Percentiles rank a stretch among this genome's conserved stretches.
Conservation (phyloP, 805 yeast genomes). For the Hyphopichia homilentoma region DNA sequence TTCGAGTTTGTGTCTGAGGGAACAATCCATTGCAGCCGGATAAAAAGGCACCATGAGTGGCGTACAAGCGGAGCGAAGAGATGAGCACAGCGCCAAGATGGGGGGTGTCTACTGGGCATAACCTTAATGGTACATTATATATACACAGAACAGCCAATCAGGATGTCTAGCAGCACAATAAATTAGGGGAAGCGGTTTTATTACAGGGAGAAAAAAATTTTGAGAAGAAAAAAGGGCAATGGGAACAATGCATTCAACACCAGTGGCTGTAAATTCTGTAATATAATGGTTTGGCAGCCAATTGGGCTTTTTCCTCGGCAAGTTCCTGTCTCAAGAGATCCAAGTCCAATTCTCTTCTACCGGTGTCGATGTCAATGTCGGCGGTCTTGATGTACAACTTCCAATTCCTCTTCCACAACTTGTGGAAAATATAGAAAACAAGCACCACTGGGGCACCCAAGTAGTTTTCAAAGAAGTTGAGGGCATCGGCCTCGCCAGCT, state of each 20-base stretch:
- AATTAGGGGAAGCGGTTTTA: too few species aligned
- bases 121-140: too few species aligned
- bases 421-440: slow-evolving; percentile 54
- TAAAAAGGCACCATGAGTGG: too few species aligned
- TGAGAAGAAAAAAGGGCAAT: too few species aligned
- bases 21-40: too few species aligned
- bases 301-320: slow-evolving; percentile 34
- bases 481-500: slow-evolving; percentile 45
- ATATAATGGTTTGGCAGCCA: slow-evolving; percentile 32
- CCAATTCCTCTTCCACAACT: slow-evolving; percentile 44
- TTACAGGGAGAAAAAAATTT: too few species aligned
- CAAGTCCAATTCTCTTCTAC: slow-evolving; percentile 36
- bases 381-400: slow-evolving; percentile 23
- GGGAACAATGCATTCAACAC: slow-evolving; percentile 30
- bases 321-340: slow-evolving; percentile 37
- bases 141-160: too few species aligned
- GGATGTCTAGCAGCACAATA: too few species aligned
- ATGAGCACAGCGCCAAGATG: too few species aligned
- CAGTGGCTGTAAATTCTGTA: slow-evolving; percentile 29
- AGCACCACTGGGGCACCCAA: slow-evolving; percentile 62
- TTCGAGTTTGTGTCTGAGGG: too few species aligned
- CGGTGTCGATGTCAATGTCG: slow-evolving; percentile 35
- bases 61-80: too few species aligned
- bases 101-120: too few species aligned
- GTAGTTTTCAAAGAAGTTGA: slow-evolving; percentile 60